Base-by-base conservation (phyloP, 2,329 filamentous ascomycete genomes). In the Ustulina deusta region DNA sequence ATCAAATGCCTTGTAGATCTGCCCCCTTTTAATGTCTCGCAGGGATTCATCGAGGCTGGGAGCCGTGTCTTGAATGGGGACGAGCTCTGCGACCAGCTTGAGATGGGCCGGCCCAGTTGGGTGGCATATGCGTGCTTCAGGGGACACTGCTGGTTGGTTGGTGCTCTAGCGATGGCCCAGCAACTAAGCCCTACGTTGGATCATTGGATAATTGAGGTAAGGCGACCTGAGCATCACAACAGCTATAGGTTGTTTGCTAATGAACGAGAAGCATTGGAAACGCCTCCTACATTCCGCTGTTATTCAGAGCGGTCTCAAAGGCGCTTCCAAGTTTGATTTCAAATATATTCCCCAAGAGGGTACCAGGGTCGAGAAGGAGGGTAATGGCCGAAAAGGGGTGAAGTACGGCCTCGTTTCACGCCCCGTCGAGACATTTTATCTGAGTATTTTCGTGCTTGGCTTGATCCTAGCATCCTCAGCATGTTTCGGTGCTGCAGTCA, bases 1-100 rank as follows among this genome's bases (percentile, higher is more conserved):
- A 73, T 82, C 22, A 72, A 81, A 48, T 77, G 75, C 48, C 69
- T 82, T n/a, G 75, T 73, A 42, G 79, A 80, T 49, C 54, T 80
- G 2, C 76, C 79, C 0, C 80, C 80, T 0, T 73, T 80, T 27
- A 76, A 80, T 42, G 69, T 80, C 27, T 81, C 80, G 0, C 74
- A 66, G 17, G 71, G 66, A 0, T 81, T 80, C 60, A 76, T 81
- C 25, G 78, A 78, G 52, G 79, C 79, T 0, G 79, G 77, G 0
- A 80, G 78, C n/a, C 72, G 80, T 2, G 75, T 77, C 48, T 71
- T 83, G 17, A 82, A 81, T 49, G 80, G 80, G 0, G 72, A 81
- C 60, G 72, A 77, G 52, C 65, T 82, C 15, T 81, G 79, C 56
- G 76, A 82, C 57, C 69, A 73, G 1, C 72, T 82, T 1, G 75